Evolutionary conservation across 116 monocot species (phyloP), one percentile per base, ranked within the genome.

Genomic region (Dioscorea cayenensis): DNA sequence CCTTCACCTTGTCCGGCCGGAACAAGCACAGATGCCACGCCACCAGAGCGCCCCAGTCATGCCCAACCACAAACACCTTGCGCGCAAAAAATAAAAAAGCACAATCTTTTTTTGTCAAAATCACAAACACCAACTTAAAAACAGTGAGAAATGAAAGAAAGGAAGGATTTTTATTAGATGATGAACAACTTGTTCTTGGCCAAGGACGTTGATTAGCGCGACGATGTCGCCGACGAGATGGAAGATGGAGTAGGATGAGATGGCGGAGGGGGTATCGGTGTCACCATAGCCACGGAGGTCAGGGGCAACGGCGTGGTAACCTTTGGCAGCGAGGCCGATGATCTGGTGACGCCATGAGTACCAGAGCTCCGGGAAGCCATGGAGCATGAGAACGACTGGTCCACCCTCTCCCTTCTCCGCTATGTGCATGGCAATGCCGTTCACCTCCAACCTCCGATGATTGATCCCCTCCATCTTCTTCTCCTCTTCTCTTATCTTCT

Each of bases 141-240:
- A 60, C 25, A 36, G 12, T 43, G 8, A 22, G 37, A 2, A 25
- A 76, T 23, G 6, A 60, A 4, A 63, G 50, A 29, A 51, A 50
- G 19, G 9, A 49, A 55, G 55, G 55, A 43, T 32, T 32, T 32
- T 32, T 43, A 43, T 43, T 1, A 43, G 43, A 43, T 12, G 37
- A 68, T 27, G 6, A 13, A 27, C 12, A 3, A 78, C 81, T 75
- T 84, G 65, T 0, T 75, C 76, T 18, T 76, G 70, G 62, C 58
- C 78, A 36, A 87, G 76, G 66, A 69, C 36, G 76, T 78, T 66
- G 65, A 81, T 66, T 64, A 87, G 78, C n/a, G 76, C 87, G 73
- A 84, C 70, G 51, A 83, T 3, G 66, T 88, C 88, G 19, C 84
- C 87, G 61, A 84, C 84, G 38, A 81, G 14, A 72, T 83, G 89